A percentile compares a stretch with the other conserved stretches of the same genome.
Conservation (phyloP, 1,284 basidiomycete genomes). For the Austroboletus novae-zelandiae region DNA sequence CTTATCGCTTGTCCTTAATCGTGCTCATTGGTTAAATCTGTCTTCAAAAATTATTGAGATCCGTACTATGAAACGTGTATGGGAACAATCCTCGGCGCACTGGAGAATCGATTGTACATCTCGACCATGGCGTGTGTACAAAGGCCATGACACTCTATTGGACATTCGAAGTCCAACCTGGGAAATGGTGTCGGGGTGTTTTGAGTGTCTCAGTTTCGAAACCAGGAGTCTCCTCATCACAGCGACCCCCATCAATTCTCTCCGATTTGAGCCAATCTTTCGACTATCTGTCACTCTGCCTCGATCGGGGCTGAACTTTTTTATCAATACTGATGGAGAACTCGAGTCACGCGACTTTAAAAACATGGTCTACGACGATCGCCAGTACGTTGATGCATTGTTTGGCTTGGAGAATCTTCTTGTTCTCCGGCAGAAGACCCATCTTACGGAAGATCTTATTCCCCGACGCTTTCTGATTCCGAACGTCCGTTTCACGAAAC, state of each 20-base stretch:
- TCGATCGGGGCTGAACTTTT: neutral
- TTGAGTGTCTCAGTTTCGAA: neutral
- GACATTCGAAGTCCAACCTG: neutral
- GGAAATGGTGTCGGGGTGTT: neutral
- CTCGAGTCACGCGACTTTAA: neutral
- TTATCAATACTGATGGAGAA: neutral
- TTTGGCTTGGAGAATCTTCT: conserved; percentile 36
- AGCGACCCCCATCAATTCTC: neutral
- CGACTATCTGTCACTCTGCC: neutral
- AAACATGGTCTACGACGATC: neutral
- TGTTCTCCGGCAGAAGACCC: conserved; percentile 30
- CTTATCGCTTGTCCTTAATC: conserved; percentile 27
- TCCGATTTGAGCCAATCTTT: neutral
- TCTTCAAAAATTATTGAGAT: conserved; percentile 27
- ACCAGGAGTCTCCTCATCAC: neutral
- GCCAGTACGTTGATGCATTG: conserved; percentile 9
- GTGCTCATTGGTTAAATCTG: conserved; percentile 40
- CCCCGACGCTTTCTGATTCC: conserved; percentile 40
- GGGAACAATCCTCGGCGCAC: conserved; percentile 14
- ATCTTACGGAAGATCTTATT: neutral
- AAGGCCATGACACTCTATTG: neutral
- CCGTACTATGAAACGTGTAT: conserved; percentile 1
- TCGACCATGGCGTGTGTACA: neutral
- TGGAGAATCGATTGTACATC: neutral
- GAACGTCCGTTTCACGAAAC: conserved; percentile 14